These are phyloP conservation scores for Tolypocladium capitatum DNA, from an alignment of 2,329 filamentous ascomycete genomes.

Conservation along the genomic window DNA sequence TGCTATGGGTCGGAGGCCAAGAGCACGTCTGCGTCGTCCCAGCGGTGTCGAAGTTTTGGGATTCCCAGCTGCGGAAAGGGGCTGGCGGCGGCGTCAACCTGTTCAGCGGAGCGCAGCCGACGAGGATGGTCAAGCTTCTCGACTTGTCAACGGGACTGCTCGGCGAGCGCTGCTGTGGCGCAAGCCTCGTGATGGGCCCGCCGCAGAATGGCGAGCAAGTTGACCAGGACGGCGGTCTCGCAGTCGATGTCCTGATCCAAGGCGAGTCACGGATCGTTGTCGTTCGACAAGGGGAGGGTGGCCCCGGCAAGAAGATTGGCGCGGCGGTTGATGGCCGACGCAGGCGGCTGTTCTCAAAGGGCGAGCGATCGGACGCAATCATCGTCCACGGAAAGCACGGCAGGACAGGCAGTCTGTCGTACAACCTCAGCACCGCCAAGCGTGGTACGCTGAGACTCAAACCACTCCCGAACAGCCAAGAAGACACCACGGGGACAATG, in stretches of 20 bases:
- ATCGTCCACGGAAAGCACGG: conserved; percentile 37
- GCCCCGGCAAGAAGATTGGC: conserved; percentile 29
- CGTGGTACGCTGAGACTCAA: conserved; percentile 21
- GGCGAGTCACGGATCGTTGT: conserved; percentile 44
- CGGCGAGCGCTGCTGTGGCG: conserved; percentile 42
- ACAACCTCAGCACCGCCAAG: conserved; percentile 36
- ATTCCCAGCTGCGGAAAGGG: conserved; percentile 40
- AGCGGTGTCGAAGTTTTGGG: conserved; percentile 43
- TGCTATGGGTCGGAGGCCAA: conserved; percentile 41
- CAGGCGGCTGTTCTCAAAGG: conserved; percentile 22
- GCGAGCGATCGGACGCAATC: conserved; percentile 36
- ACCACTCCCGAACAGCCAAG: conserved; percentile 14
- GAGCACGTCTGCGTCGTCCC: conserved; percentile 47
- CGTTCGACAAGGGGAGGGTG: conserved; percentile 39
- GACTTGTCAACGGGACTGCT: conserved; percentile 40
- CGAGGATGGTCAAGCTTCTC: conserved; percentile 40
- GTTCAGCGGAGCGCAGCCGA: conserved; percentile 41
- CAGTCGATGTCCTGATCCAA: conserved; percentile 39
- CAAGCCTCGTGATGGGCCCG: conserved; percentile 30
- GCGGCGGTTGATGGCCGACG: conserved; percentile 20
- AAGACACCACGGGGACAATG: conserved; percentile 7
- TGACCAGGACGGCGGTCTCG: conserved; percentile 25
- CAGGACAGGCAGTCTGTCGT: conserved; percentile 25
- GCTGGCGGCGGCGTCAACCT: conserved; percentile 38
- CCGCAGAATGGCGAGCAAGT: conserved; percentile 8